Percentiles rank a stretch among this genome's conserved stretches.
phyloP scores from a whole-genome alignment of 2,329 filamentous ascomycete species.

The Phaeosphaeria sp. region DNA sequence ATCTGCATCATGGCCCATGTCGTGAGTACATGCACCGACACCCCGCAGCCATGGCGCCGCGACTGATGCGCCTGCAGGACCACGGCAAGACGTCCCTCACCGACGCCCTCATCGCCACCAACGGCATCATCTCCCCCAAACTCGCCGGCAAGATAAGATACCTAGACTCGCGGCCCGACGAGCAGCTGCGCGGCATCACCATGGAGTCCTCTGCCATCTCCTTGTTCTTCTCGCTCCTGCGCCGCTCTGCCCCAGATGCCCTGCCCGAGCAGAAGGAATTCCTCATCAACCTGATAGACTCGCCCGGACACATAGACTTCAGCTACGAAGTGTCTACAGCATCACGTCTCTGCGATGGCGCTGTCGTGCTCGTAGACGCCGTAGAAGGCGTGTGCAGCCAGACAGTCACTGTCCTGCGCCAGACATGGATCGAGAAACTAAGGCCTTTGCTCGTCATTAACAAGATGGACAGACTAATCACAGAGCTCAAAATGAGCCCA shows the following conservation, averaged over 20 bases:
- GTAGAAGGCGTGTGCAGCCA: slow-evolving; percentile 99
- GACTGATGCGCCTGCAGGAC: slow-evolving; percentile 63
- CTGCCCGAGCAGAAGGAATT: slow-evolving; percentile 82
- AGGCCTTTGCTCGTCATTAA: slow-evolving; percentile 96
- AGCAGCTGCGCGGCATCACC: slow-evolving; percentile 96
- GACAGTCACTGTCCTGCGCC: slow-evolving; percentile 93
- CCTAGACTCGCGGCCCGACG: slow-evolving; percentile 93
- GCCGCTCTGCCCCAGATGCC: slow-evolving; percentile 72
- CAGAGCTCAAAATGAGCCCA: slow-evolving; percentile 92
- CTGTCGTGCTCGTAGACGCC: slow-evolving; percentile 91
- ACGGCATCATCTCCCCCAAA: slow-evolving; percentile 98
- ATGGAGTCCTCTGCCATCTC: slow-evolving; percentile 99
- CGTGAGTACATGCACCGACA: slow-evolving; percentile 7
- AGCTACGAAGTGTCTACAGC: slow-evolving; percentile 98
- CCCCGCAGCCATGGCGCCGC: slow-evolving; percentile 7
- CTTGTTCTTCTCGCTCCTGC: slow-evolving; percentile 89
- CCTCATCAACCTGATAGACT: slow-evolving; percentile 96
- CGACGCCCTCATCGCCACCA: slow-evolving; percentile 94
- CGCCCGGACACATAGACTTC: slow-evolving; percentile 97
- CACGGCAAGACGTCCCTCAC: slow-evolving; percentile 98
- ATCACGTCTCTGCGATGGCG: slow-evolving; percentile 91
- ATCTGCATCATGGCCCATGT: slow-evolving; percentile 55
- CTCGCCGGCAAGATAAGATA: slow-evolving; percentile 98
- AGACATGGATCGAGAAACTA: slow-evolving; percentile 94
- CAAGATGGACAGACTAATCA: slow-evolving; percentile 95